Evolutionary conservation across 2,329 filamentous ascomycete genomes (phyloP).

Genomic region (Tolypocladium amazonense): DNA sequence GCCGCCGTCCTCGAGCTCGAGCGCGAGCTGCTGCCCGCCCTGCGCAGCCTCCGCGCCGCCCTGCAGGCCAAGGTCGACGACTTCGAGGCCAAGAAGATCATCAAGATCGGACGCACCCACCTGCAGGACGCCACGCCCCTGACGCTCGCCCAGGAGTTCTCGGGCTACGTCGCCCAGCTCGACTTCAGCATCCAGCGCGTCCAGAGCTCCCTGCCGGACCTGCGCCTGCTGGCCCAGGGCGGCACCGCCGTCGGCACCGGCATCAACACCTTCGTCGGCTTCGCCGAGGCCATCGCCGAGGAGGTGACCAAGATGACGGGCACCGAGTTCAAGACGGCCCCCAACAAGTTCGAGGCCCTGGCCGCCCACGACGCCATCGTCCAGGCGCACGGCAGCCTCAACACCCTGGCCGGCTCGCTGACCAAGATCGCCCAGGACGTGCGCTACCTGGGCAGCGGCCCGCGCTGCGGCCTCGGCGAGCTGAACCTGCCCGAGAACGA

Average conservation of each 20-base stretch:
- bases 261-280: slow-evolving; percentile 94
- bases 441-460: slow-evolving; percentile 90
- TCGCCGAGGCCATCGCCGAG: slow-evolving; percentile 83
- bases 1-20: slow-evolving; percentile 91
- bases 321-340: slow-evolving; percentile 86
- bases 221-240: slow-evolving; percentile 83
- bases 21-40: slow-evolving; percentile 69
- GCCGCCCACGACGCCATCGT: slow-evolving; percentile 94
- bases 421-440: slow-evolving; percentile 99
- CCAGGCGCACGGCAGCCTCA: slow-evolving; percentile 85
- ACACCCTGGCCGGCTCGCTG: slow-evolving; percentile 82
- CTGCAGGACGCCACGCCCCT: slow-evolving; percentile 94
- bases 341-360: slow-evolving; percentile 97
- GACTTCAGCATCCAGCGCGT: slow-evolving; percentile 84
- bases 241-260: slow-evolving; percentile 95
- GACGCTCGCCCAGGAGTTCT: slow-evolving; percentile 95
- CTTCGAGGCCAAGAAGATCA: slow-evolving; percentile 77
- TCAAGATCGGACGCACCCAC: slow-evolving; percentile 98
- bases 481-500: slow-evolving; percentile 94
- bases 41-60: slow-evolving; percentile 71
- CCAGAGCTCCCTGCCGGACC: slow-evolving; percentile 69
- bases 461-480: slow-evolving; percentile 91
- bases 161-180: slow-evolving; percentile 90
- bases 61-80: slow-evolving; percentile 81
- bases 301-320: slow-evolving; percentile 91